A percentile compares a stretch with the other conserved stretches of the same genome.
These are phyloP conservation scores for Ashbya aceris DNA, from an alignment of 1,139 yeast species.

Conservation along the genomic window DNA sequence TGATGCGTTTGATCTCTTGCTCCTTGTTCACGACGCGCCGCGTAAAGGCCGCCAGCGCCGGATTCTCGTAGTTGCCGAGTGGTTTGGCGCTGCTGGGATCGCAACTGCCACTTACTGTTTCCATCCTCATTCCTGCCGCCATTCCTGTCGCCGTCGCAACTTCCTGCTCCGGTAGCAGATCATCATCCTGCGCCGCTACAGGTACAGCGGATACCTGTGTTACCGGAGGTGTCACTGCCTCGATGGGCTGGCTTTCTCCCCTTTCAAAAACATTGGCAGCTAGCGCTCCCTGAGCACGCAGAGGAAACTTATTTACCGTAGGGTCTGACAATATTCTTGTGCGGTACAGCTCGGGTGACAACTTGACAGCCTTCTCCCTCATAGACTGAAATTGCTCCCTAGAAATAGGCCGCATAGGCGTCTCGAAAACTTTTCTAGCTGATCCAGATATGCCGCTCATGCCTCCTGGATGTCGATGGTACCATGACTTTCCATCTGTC, in stretches of 20 bases:
- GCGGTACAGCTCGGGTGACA: conserved; percentile 20
- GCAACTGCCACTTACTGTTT: background rate
- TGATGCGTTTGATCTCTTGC: conserved; percentile 30
- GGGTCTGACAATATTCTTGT: conserved; percentile 12
- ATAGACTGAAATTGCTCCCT: conserved; percentile 19
- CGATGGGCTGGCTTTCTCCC: background rate
- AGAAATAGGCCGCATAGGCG: conserved; percentile 23
- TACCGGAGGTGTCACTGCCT: background rate
- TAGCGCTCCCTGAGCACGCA: background rate
- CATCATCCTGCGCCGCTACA: background rate
- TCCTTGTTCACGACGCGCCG: conserved; percentile 33
- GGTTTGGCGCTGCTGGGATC: background rate
- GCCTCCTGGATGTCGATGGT: too few species aligned
- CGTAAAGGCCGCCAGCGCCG: conserved; percentile 30
- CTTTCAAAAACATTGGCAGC: background rate
- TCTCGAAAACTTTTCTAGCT: conserved; percentile 10
- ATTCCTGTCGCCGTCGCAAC: background rate
- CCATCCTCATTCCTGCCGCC: background rate
- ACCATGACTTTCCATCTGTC: too few species aligned
- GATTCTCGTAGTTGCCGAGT: conserved; percentile 26
- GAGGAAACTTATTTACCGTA: background rate
- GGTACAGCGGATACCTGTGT: background rate
- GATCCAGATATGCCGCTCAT: conserved; percentile 6
- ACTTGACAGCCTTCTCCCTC: conserved; percentile 18
- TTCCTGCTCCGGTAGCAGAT: background rate